Conservation (phyloP, 352 stramenopile genomes). For the Pythium oligandrum region DNA sequence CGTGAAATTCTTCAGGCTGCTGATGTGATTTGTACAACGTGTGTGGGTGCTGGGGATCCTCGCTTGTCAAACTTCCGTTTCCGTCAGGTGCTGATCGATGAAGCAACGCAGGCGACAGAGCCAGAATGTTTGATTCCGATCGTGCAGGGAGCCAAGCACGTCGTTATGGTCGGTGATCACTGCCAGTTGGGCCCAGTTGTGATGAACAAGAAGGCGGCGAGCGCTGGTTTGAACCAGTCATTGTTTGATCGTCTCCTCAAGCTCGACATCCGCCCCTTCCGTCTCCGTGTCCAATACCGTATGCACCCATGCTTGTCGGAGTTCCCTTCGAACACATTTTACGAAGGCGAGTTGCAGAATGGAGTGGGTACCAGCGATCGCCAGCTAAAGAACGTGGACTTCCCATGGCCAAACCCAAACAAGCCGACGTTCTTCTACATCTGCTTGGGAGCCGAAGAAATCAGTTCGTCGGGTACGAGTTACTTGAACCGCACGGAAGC, state of each 20-base stretch:
- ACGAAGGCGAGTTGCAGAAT: slow-evolving; percentile 99
- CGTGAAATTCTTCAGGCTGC: slow-evolving; percentile 97
- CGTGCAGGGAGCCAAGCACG: slow-evolving; percentile 97
- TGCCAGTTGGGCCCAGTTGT: slow-evolving; percentile 97
- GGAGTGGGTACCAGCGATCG: slow-evolving; percentile 95
- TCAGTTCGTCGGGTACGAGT: slow-evolving; percentile 96
- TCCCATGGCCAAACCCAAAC: slow-evolving; percentile 96
- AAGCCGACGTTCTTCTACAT: slow-evolving; percentile 99
- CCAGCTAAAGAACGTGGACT: slow-evolving; percentile 83
- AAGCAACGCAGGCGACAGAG: slow-evolving; percentile 99
- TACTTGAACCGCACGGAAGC: slow-evolving; percentile 99
- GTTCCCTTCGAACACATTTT: slow-evolving; percentile 99
- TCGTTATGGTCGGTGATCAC: slow-evolving; percentile 99
- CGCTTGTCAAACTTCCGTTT: slow-evolving; percentile 98
- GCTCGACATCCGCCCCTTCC: slow-evolving; percentile 94
- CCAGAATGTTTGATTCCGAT: slow-evolving; percentile 99
- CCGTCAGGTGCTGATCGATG: slow-evolving; percentile 98
- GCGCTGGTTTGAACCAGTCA: slow-evolving; percentile 95
- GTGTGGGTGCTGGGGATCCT: slow-evolving; percentile 96
- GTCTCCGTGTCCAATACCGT: slow-evolving; percentile 98
- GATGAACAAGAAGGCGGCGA: slow-evolving; percentile 98
- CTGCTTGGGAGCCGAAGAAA: slow-evolving; percentile 95
- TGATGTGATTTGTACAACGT: slow-evolving; percentile 99
- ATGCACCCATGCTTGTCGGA: slow-evolving; percentile 99
- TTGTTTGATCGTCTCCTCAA: slow-evolving; percentile 98